phyloP scores from a whole-genome alignment of 192 early-diverging fungal genomes.

The Mortierella claussenii region DNA sequence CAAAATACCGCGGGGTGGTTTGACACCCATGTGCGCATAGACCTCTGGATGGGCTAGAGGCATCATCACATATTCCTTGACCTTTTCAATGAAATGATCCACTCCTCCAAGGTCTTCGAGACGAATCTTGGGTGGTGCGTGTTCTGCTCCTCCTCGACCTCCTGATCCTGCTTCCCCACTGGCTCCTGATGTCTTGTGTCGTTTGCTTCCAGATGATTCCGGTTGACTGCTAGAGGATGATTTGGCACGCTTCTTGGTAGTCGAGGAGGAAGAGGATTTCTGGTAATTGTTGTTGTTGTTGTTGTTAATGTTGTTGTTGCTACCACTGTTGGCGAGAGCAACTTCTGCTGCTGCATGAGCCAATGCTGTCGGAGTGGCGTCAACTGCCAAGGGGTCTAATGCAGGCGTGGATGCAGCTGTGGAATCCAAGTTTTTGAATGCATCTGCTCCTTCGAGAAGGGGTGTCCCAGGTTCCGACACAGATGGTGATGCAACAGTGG shows the following conservation, averaged over 20 bases:
- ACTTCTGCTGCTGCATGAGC: constrained; percentile 40
- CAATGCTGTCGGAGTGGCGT: constrained; percentile 37
- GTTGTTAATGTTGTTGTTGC: not conserved
- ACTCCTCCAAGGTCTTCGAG: constrained; percentile 88
- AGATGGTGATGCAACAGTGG: constrained; percentile 25
- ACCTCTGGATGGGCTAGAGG: constrained; percentile 95
- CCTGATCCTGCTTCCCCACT: not conserved
- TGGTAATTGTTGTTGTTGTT: no score
- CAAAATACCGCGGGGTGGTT: constrained; percentile 93
- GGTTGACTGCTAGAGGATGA: constrained; percentile 14
- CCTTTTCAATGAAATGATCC: constrained; percentile 88
- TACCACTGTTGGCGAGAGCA: constrained; percentile 26
- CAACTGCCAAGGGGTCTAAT: constrained; percentile 40
- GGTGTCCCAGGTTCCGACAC: constrained; percentile 50
- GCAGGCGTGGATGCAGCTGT: not conserved
- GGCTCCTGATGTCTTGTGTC: constrained; percentile 25
- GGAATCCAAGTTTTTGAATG: not conserved
- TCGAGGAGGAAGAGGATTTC: no score
- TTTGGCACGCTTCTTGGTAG: constrained; percentile 56
- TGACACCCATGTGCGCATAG: constrained; percentile 90
- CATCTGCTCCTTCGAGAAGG: constrained; percentile 17
- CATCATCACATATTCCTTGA: constrained; percentile 93
- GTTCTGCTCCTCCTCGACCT: constrained; percentile 38
- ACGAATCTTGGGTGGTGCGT: constrained; percentile 47
- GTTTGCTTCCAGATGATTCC: constrained; percentile 29